phyloP scores from a whole-genome alignment of 2,329 filamentous ascomycete genomes.

The Fusarium cicatricum region DNA sequence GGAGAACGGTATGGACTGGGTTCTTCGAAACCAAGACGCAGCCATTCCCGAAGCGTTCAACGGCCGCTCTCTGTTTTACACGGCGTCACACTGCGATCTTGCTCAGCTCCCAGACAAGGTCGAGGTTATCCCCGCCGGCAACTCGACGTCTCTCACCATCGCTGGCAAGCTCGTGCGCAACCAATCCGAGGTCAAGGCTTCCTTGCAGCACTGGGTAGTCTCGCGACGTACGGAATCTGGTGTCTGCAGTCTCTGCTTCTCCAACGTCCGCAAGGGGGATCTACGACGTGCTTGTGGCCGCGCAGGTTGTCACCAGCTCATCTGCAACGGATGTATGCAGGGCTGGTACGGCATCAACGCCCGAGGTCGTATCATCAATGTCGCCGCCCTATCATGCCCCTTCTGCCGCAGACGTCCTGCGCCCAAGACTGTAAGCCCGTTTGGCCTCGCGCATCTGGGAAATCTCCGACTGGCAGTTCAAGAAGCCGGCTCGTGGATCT shows the following conservation, averaged over 20 bases:
- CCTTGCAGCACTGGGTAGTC: constrained; percentile 49
- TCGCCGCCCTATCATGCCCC: constrained; percentile 57
- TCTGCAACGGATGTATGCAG: constrained; percentile 52
- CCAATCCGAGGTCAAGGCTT: constrained; percentile 43
- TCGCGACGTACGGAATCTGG: constrained; percentile 50
- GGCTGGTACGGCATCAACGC: constrained; percentile 58
- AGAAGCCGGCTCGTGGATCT: constrained; percentile 54
- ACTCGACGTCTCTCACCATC: constrained; percentile 41
- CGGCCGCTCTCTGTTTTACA: constrained; percentile 52
- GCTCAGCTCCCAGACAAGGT: constrained; percentile 49
- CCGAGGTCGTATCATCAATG: constrained; percentile 54
- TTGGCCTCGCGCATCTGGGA: constrained; percentile 50
- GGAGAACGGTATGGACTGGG: constrained; percentile 55
- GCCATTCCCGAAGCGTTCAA: constrained; percentile 49
- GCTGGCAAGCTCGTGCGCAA: constrained; percentile 55
- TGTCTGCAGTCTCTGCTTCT: constrained; percentile 58
- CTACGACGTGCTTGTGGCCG: constrained; percentile 56
- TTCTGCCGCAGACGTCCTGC: constrained; percentile 58
- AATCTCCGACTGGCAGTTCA: constrained; percentile 50
- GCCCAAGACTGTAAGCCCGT: constrained; percentile 46
- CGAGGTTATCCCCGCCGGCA: constrained; percentile 44
- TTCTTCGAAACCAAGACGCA: constrained; percentile 51
- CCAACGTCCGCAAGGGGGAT: constrained; percentile 44
- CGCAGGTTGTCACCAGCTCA: constrained; percentile 52
- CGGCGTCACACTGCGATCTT: constrained; percentile 44